Base-by-base conservation (phyloP, 2,329 filamentous ascomycete species). In the Colletotrichum abscissum region DNA sequence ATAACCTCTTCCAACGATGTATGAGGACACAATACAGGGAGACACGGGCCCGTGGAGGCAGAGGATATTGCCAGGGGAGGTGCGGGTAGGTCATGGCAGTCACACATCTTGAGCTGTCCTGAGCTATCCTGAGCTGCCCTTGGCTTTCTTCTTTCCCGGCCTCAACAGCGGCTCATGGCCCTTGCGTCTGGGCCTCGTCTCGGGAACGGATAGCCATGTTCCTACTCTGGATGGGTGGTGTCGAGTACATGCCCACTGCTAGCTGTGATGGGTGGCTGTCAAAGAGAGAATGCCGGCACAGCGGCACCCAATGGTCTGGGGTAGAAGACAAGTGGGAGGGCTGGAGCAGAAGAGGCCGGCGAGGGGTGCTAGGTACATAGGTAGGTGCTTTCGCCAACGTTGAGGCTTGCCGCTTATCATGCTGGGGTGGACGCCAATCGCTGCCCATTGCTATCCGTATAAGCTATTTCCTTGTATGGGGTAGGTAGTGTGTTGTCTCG, bases 141-240 rank as follows among this genome's bases (percentile, higher is more conserved):
- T 14, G 16, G 12, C 30, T 30, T 38, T 19, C 46, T 56, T 49
- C 42, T 49, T 19, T 49, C 19, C 16, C 9, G 8, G 3, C 42
- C 38, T 42, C 19, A 49, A n/a, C 19, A 49, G 24, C 55, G 52
- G 30, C 42, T 49, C 57, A 28, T 52, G 64, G 57, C 42, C 63
- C 58, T 58, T 68, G 58, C 57, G 46, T 60, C 57, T 56, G 49
- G 28, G 46, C 42, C 12, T 63, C 60, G n/a, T 33, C n/a, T n/a
- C 35, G 35, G 69, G 69, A 67, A 67, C 63, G 26, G 69, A 49
- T 71, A 57, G 63, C 57, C 63, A 71, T 49, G 57, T 63, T 72
- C 49, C 52, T 24, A 57, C 16, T 30, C 42, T 24, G 19, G 42
- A 26, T 63, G 69, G 63, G 56, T 54, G 42, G 68, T 72, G 69